Evolutionary conservation across 768 basidiomycete genomes (phyloP), one percentile per base, ranked within the genome.

Genomic region (Russula foetens): DNA sequence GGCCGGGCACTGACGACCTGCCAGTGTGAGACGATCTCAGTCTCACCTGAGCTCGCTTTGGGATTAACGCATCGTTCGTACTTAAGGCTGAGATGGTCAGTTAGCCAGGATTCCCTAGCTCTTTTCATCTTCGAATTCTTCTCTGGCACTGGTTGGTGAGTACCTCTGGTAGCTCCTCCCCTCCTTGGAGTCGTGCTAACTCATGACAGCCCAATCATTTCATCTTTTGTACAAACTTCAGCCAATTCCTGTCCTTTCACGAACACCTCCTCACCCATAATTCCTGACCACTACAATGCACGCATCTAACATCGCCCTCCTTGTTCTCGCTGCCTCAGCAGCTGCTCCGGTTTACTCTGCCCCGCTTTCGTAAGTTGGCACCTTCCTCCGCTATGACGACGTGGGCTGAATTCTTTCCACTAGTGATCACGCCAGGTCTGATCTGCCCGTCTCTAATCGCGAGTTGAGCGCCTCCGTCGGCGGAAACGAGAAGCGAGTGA

Each of bases 121-220:
- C 31, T 33, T 4, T 9, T 33, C 31, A 33, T 38, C 56, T 58
- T 50, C 29, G 4, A 29, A 17, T 50, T 14, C 7, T 2, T 9
- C 31, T 23, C 9, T 7, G 48, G 39, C 39, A 58, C 56, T 50
- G 56, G 56, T 50, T 58, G 56, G 56, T 58, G 29, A 58, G 56
- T 49, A 41, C 15, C 38, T 39, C 39, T 1, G 12, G 12, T 23
- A 2, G 9, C 28, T 19, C 2, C 24, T 35, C 29, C n/a, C 35
- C 12, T 2, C 4, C 6, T 11, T 8, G 46, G 33, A 28, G 7
- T 24, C 29, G 9, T 24, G 21, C 28, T 58, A 14, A 58, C 17
- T 7, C 29, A 50, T 50, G 17, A 21, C 39, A 43, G 48, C 29
- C 19, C 21, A 7, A 21, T 29, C 26, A 5, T 2, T 17, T n/a